A percentile compares a stretch with the other conserved stretches of the same genome.
Evolutionary conservation across 2,329 filamentous ascomycete species (phyloP).

Genomic region (Myriangium duriaei): DNA sequence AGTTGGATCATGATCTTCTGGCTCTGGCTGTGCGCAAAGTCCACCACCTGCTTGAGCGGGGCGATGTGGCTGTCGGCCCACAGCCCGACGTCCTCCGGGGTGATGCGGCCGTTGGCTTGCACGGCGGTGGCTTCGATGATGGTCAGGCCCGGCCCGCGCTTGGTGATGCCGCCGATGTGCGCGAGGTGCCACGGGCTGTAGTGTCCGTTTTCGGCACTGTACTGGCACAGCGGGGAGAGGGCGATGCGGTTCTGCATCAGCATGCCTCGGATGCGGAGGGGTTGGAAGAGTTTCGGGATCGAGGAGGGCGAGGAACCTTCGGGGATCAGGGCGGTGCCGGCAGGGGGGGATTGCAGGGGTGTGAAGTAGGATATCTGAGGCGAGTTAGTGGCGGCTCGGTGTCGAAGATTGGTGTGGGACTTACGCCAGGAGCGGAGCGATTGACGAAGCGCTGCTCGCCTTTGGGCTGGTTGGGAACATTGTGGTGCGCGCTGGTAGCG

Average conservation of each 20-base stretch:
- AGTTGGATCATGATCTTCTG: slow-evolving; percentile 71
- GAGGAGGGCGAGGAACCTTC: slow-evolving; percentile 33
- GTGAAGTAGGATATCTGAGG: slow-evolving; percentile 35
- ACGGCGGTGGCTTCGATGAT: slow-evolving; percentile 72
- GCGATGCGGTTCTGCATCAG: slow-evolving; percentile 57
- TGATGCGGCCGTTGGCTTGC: slow-evolving; percentile 65
- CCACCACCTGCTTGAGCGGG: slow-evolving; percentile 55
- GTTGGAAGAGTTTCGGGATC: slow-evolving; percentile 48
- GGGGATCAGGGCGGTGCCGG: slow-evolving; percentile 34
- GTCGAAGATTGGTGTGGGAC: too few relatives aligned
- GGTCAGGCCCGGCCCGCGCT: slow-evolving; percentile 60
- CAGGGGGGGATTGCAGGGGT: slow-evolving; percentile 32
- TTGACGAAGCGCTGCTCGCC: slow-evolving; percentile 27
- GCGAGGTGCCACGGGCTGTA: slow-evolving; percentile 70
- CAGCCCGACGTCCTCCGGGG: slow-evolving; percentile 64
- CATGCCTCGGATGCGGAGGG: slow-evolving; percentile 44
- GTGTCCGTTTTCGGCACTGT: slow-evolving; percentile 57
- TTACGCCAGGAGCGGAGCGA: slow-evolving; percentile 30
- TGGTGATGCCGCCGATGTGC: slow-evolving; percentile 66
- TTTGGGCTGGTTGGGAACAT: slow-evolving; percentile 15
- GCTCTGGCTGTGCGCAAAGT: slow-evolving; percentile 68
- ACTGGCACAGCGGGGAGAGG: slow-evolving; percentile 54
- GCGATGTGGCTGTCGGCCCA: slow-evolving; percentile 78
- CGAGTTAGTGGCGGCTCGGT: too few relatives aligned
- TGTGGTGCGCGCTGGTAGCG: slow-evolving; percentile 25